phyloP scores from a whole-genome alignment of 208 protist species.

The Porcisia deanei region DNA sequence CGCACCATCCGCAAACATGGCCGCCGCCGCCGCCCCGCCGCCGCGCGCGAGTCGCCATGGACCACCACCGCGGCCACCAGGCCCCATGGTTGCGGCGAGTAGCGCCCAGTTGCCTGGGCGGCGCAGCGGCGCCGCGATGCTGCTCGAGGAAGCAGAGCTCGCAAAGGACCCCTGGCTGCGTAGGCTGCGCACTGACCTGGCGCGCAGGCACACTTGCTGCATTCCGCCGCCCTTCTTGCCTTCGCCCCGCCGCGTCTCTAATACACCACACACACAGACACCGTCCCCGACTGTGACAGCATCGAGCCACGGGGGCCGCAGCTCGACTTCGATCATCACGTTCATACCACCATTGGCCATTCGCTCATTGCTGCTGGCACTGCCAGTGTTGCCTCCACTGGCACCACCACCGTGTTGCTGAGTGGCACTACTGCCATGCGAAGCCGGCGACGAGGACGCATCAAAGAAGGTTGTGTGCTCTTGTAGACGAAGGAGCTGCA shows the following conservation, averaged over 20 bases:
- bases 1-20: conserved; percentile 8
- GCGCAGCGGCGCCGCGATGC: conserved; percentile 12
- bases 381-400: conserved; percentile 4
- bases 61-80: conserved; percentile 13
- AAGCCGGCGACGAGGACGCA: conserved; percentile 3
- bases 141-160: neutral
- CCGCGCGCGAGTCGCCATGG: conserved; percentile 12
- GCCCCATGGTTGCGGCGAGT: neutral
- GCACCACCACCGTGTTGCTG: conserved; percentile 3
- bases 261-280: conserved; percentile 66
- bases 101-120: conserved; percentile 12
- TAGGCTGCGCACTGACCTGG: conserved; percentile 28
- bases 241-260: conserved; percentile 61
- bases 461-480: conserved; percentile 68
- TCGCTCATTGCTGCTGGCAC: neutral
- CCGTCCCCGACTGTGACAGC: conserved; percentile 69
- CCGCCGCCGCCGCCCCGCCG: neutral
- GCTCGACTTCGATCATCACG: conserved; percentile 79
- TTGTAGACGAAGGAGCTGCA: conserved; percentile 84
- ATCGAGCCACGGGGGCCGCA: conserved; percentile 71
- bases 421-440: neutral
- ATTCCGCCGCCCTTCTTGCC: conserved; percentile 32
- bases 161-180: conserved; percentile 11
- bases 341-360: conserved; percentile 51
- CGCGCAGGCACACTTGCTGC: conserved; percentile 44